These are phyloP conservation scores for Heliamphora exappendiculata DNA, from an alignment of 148 eudicot genomes.

Conservation along the genomic window DNA sequence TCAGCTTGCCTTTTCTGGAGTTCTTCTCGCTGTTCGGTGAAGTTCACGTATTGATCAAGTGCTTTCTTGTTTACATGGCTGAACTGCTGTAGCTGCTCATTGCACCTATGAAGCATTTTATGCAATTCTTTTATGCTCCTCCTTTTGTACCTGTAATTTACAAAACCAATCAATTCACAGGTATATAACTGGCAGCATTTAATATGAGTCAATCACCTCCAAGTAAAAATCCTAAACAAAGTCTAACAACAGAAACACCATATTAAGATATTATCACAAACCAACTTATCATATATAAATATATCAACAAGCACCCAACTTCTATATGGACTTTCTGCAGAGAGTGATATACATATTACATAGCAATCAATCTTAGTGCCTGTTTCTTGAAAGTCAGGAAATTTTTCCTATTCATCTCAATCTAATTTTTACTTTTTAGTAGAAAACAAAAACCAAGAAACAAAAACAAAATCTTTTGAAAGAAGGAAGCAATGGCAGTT, in stretches of 20 bases:
- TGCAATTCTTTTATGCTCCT: constrained; percentile 75
- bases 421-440: not conserved
- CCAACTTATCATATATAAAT: not conserved
- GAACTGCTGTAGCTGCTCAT: constrained; percentile 86
- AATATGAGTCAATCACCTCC: not conserved
- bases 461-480: not conserved
- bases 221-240: not conserved
- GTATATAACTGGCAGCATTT: not conserved
- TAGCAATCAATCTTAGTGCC: not conserved
- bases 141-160: constrained; percentile 52
- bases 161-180: not conserved
- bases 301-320: not conserved
- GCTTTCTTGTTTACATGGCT: constrained; percentile 99
- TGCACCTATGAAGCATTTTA: constrained; percentile 88
- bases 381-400: not conserved
- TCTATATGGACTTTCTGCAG: not conserved
- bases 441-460: no score
- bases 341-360: not conserved
- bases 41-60: constrained; percentile 93
- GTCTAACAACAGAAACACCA: not conserved
- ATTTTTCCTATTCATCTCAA: not conserved
- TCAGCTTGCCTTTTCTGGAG: constrained; percentile 95
- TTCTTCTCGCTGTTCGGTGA: constrained; percentile 96
- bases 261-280: not conserved
- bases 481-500: not conserved